These are phyloP conservation scores for Septoria petroselini DNA, from an alignment of 2,329 filamentous ascomycete genomes.

Conservation along the genomic window DNA sequence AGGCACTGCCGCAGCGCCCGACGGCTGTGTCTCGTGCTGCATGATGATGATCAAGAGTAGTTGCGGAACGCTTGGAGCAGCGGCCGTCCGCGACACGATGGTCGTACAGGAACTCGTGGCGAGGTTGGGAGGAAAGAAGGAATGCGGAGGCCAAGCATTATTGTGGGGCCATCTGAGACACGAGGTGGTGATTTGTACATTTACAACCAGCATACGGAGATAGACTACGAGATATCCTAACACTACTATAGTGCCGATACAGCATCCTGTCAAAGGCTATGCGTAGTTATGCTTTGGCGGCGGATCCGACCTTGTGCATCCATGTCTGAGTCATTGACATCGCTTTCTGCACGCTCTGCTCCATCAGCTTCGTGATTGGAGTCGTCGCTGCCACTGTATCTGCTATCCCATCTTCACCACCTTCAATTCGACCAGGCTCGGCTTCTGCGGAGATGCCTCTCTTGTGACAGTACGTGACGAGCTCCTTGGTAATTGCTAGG, in stretches of 20 bases:
- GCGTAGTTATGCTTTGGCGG: constrained; percentile 23
- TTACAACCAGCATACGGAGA: no score
- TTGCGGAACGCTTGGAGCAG: no score
- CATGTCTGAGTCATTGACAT: constrained; percentile 23
- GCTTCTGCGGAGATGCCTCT: constrained; percentile 36
- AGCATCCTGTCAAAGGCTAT: background rate
- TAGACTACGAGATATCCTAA: no score
- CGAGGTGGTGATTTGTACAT: no score
- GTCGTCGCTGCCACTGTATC: constrained; percentile 28
- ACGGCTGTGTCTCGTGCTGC: no score
- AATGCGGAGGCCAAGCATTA: constrained; percentile 5
- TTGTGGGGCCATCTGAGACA: no score
- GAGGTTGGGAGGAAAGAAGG: constrained; percentile 2
- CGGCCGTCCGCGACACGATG: constrained; percentile 3
- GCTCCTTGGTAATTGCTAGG: constrained; percentile 31
- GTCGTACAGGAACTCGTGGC: constrained; percentile 8
- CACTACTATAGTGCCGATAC: background rate
- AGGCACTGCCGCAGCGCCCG: no score
- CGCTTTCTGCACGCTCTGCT: constrained; percentile 27
- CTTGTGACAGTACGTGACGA: constrained; percentile 33
- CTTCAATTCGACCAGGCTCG: constrained; percentile 37
- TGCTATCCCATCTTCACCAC: constrained; percentile 36
- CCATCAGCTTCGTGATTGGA: constrained; percentile 27
- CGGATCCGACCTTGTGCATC: constrained; percentile 27
- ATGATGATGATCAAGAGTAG: no score